Conservation (phyloP, 306 rosid genomes). For the Rosa lucieae region DNA sequence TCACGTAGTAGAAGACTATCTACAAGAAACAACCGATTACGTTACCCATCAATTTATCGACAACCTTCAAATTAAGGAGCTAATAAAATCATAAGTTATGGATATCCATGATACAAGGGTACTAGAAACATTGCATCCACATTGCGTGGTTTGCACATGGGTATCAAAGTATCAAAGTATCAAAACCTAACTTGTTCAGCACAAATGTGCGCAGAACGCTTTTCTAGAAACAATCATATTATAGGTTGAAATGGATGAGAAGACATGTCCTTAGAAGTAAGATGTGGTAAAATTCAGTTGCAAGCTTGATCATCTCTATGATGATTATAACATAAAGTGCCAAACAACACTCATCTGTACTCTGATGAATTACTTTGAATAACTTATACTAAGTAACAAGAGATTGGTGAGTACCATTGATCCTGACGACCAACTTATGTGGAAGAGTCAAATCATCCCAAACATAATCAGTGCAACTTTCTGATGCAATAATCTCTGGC, state of each 20-base stretch:
- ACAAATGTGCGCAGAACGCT: neutral
- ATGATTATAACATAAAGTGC: constrained; percentile 9
- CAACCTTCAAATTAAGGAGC: constrained; percentile 7
- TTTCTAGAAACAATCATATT: neutral
- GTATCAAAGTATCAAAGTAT: neutral
- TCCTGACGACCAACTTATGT: constrained; percentile 60
- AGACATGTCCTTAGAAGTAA: neutral
- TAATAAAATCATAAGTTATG: constrained; percentile 7
- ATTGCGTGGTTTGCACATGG: neutral
- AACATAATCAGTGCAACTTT: constrained; percentile 65
- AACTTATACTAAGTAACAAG: constrained; percentile 11
- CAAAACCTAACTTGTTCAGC: neutral
- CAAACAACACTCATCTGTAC: neutral
- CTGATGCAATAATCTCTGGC: constrained; percentile 78
- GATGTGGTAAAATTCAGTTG: neutral
- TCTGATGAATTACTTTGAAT: constrained; percentile 8
- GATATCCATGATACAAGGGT: constrained; percentile 9
- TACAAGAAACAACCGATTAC: constrained; percentile 41
- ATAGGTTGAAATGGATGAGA: constrained; percentile 14
- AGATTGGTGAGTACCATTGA: constrained; percentile 51
- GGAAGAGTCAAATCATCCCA: constrained; percentile 97
- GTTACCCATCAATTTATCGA: neutral
- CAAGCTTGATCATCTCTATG: constrained; percentile 12
- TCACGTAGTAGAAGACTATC: constrained; percentile 67
- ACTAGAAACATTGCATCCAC: neutral